These are phyloP conservation scores for Metarhizium anisopliae DNA, from an alignment of 2,329 filamentous ascomycete genomes.

Conservation along the genomic window DNA sequence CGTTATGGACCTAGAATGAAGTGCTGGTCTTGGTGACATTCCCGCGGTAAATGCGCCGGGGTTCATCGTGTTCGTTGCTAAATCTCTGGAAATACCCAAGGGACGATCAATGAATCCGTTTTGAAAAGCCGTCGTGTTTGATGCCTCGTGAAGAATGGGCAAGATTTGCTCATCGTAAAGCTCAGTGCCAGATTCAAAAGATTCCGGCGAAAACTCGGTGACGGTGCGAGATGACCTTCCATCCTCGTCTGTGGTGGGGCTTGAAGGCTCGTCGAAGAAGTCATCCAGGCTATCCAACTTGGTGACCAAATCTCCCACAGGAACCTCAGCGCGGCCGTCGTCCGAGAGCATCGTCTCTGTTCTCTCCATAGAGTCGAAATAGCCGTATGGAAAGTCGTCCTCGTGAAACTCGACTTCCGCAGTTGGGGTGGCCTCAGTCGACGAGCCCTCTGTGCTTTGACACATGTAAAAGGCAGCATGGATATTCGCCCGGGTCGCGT, in stretches of 20 bases:
- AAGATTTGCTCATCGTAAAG: slow-evolving; percentile 90
- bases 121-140: slow-evolving; percentile 72
- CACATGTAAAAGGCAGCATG: slow-evolving; percentile 96
- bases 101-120: slow-evolving; percentile 76
- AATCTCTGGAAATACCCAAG: slow-evolving; percentile 49
- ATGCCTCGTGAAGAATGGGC: slow-evolving; percentile 82
- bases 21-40: slow-evolving; percentile 47
- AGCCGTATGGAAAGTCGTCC: slow-evolving; percentile 78
- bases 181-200: slow-evolving; percentile 66
- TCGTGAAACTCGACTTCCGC: slow-evolving; percentile 87
- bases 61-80: slow-evolving; percentile 53
- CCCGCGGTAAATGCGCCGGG: slow-evolving; percentile 47
- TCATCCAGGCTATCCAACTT: slow-evolving; percentile 74
- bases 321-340: slow-evolving; percentile 60
- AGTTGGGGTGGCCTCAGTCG: slow-evolving; percentile 56
- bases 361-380: slow-evolving; percentile 63
- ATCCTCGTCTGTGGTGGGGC: slow-evolving; percentile 49
- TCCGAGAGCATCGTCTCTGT: slow-evolving; percentile 92
- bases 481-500: slow-evolving; percentile 80
- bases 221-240: slow-evolving; percentile 53
- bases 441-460: slow-evolving; percentile 53
- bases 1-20: slow-evolving; percentile 78
- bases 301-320: slow-evolving; percentile 67
- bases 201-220: slow-evolving; percentile 55
- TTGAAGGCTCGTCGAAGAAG: slow-evolving; percentile 66